A percentile compares a stretch with the other conserved stretches of the same genome.
phyloP scores from a whole-genome alignment of 768 basidiomycete genomes.

The Cubamyces lactineus region DNA sequence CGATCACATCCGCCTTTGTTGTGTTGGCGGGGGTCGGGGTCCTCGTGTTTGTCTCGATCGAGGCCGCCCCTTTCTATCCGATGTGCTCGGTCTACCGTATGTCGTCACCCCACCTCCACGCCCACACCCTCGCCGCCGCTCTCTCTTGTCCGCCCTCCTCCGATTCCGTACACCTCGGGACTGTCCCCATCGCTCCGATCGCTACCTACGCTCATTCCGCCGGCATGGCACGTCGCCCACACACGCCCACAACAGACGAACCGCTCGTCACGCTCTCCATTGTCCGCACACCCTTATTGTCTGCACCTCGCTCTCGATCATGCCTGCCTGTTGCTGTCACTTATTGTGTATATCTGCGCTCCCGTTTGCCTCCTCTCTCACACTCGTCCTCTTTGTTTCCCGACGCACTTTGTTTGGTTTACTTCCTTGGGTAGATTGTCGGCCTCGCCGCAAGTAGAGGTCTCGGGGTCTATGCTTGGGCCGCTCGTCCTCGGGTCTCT shows the following conservation, averaged over 20 bases:
- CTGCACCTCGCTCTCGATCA: conserved; percentile 19
- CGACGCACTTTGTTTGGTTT: conserved; percentile 16
- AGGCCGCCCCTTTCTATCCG: conserved; percentile 9
- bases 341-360: conserved; percentile 24
- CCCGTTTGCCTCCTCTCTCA: conserved; percentile 5
- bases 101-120: background rate
- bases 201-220: background rate
- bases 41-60: conserved; percentile 13
- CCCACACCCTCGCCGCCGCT: background rate
- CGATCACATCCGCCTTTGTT: conserved; percentile 8
- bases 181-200: background rate
- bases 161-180: conserved; percentile 17
- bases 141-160: background rate
- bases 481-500: background rate
- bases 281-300: conserved; percentile 17
- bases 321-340: conserved; percentile 14
- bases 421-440: conserved; percentile 12
- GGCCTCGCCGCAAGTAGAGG: background rate
- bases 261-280: conserved; percentile 3
- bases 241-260: conserved; percentile 15
- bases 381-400: background rate
- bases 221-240: conserved; percentile 6
- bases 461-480: background rate
- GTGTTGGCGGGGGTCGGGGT: background rate
- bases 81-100: conserved; percentile 15